A percentile compares a stretch with the other conserved stretches of the same genome.
Evolutionary conservation across 208 protist species (phyloP).

Genomic region (Acanthamoeba culbertsoni): DNA sequence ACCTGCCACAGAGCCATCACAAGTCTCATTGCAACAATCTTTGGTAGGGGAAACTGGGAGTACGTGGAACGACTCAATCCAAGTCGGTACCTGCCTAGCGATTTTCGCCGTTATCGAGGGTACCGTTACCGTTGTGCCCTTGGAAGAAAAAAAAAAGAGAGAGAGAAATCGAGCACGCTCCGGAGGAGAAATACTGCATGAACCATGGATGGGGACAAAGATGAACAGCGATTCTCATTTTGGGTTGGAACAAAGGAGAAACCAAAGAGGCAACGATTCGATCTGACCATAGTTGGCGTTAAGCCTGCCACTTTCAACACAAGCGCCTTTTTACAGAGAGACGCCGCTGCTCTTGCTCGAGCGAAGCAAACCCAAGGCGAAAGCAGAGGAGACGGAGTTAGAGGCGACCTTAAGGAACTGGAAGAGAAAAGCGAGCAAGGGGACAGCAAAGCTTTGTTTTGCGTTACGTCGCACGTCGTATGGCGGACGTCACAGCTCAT

Average conservation of each 20-base stretch:
- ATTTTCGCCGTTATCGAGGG: constrained; percentile 53
- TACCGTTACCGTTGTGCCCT: neutral
- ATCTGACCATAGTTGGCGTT: neutral
- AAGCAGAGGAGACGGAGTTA: neutral
- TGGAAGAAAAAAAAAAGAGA: no score
- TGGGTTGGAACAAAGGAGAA: neutral
- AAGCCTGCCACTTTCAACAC: constrained; percentile 11
- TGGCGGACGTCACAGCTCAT: constrained; percentile 23
- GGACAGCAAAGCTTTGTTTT: neutral
- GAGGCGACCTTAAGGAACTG: neutral
- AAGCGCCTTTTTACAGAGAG: neutral
- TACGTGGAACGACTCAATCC: neutral
- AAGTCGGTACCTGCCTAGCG: neutral
- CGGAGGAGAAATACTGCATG: no score
- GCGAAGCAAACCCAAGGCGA: neutral
- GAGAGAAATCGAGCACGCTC: no score
- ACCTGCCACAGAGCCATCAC: constrained; percentile 18
- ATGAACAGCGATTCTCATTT: neutral
- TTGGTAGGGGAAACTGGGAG: neutral
- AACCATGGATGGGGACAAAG: neutral
- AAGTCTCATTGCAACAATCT: neutral
- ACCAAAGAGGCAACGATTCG: neutral
- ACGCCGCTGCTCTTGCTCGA: no score
- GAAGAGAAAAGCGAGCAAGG: neutral
- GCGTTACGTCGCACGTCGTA: constrained; percentile 6